Conservation (phyloP, 192 early-diverging fungal genomes). For the Backusella liffmaniae region DNA sequence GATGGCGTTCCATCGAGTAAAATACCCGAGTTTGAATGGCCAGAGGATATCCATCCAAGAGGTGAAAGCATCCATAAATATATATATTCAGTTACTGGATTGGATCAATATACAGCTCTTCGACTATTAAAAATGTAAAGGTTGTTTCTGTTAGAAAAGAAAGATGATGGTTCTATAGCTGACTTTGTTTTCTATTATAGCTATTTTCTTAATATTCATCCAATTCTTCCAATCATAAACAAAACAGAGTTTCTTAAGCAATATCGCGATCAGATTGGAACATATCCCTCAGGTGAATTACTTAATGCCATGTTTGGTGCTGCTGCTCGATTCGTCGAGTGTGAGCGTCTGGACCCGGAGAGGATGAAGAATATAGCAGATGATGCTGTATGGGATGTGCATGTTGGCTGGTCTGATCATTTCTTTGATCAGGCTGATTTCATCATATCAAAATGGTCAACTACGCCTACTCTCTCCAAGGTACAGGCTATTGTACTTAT, state of each 20-base stretch:
- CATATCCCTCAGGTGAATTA: conserved; percentile 23
- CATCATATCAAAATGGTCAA: conserved; percentile 17
- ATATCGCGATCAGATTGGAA: conserved; percentile 20
- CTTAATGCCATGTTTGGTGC: conserved; percentile 33
- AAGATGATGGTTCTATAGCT: not conserved
- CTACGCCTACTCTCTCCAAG: conserved; percentile 20
- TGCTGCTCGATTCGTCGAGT: conserved; percentile 30
- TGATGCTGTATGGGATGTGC: conserved; percentile 26
- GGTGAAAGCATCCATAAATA: conserved; percentile 24
- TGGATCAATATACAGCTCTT: conserved; percentile 23
- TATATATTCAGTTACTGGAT: conserved; percentile 27
- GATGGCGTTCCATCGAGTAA: not conserved
- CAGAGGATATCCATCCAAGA: conserved; percentile 3
- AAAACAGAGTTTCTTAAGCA: conserved; percentile 57
- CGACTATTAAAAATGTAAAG: conserved; percentile 28
- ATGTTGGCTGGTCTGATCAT: conserved; percentile 27
- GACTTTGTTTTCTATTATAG: conserved; percentile 13
- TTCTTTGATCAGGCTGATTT: conserved; percentile 26
- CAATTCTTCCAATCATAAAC: conserved; percentile 67
- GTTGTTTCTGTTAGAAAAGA: not conserved
- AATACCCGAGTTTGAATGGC: conserved; percentile 16
- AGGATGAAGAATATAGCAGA: not conserved
- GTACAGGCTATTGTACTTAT: conserved; percentile 31
- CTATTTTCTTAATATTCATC: conserved; percentile 68
- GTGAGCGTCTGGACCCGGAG: conserved; percentile 10